Evolutionary conservation across 2,329 filamentous ascomycete genomes (phyloP), one percentile per base, ranked within the genome.

Genomic region (Cladorrhinum sp.): DNA sequence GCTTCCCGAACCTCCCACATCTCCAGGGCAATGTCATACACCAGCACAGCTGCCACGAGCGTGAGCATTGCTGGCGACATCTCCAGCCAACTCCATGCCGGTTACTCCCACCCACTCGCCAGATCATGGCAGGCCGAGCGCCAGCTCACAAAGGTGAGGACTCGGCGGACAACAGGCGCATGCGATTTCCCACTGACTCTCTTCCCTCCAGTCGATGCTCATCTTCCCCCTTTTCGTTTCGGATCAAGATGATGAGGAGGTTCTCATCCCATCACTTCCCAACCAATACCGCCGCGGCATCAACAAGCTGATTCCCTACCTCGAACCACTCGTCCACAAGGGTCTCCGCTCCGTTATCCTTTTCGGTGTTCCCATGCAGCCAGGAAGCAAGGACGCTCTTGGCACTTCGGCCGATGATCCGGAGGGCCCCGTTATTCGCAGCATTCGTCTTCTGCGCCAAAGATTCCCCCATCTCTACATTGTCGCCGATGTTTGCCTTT

Each of bases 211-310:
- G 92, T 95, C 93, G 38, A 98, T 98, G 95, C 88, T 99, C 70
- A 97, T 99, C 71, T 98, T 96, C 77, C 95, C 95, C 12, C 84
- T 99, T 67, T 99, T 99, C 79, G 86, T 99, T 66, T 96, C 95
- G 70, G 95, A 99, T 76, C 86, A 91, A 71, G 90, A 93, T 36
- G 91, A 98, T 71, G 93, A 98, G 78, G 91, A 97, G 78, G 90
- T 88, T 13, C 82, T 90, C 16, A 96, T 99, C 60, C 89, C 93
- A 55, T 96, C 93, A 20, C 85, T 99, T 3, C 95, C 95, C 1
- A 92, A 92, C 73, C 93, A 98, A 76, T 81, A 88, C 76, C 93
- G 93, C 71, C 87, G 92, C 62, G 93, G 95, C 64, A 74, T 98
- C 72, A 96, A 96, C 80, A 91, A 88, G 69, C 75, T 98, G 61